Evolutionary conservation across 2,329 filamentous ascomycete species (phyloP), one percentile per base, ranked within the genome.

Genomic region (Venturiaceae sp.): DNA sequence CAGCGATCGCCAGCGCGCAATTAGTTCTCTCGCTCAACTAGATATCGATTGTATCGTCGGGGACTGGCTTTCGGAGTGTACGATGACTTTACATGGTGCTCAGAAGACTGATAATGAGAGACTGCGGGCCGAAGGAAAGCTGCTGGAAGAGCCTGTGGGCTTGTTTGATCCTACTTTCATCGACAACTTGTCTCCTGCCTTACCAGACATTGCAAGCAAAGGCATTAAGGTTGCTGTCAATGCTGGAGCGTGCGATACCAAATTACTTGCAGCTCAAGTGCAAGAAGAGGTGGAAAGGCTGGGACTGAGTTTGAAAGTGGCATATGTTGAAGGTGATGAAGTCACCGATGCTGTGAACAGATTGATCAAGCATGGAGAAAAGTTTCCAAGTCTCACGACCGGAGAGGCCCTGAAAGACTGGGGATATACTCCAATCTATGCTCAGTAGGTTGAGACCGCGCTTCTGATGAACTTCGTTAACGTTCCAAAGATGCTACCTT

Each of bases 51-150:
- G n/a, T n/a, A n/a, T n/a, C n/a, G n/a, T n/a, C n/a, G n/a, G n/a
- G n/a, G 63, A 64, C 59, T 64, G 63, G 62, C 52, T 64, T 4
- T 59, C 60, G 8, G 63, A 64, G 41, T 58, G 62, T 47, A 62
- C 61, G 14, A 64, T 63, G 62, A 60, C 58, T 1, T 47, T 60
- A 13, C 62, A 62, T 37, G 63, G 62, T 13, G 61, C 58, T 2
- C 50, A 60, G 3, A 63, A 64, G 53, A 53, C 19, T 21, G 55
- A 23, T 26, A 60, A 53, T n/a, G n/a, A n/a, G n/a, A n/a, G n/a
- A 28, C 55, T 16, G 34, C 60, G 23, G 36, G 61, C 44, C 44
- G 58, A n/a, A n/a, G 14, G 34, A 28, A 3, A 39, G 57, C 7
- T 23, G 28, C 19, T 14, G 50, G 2, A 34, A 28, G 50, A 7